Percentiles rank a stretch among this genome's conserved stretches.
Evolutionary conservation across 495 filamentous ascomycete genomes (phyloP).

Genomic region (Aspergillus ostianus): DNA sequence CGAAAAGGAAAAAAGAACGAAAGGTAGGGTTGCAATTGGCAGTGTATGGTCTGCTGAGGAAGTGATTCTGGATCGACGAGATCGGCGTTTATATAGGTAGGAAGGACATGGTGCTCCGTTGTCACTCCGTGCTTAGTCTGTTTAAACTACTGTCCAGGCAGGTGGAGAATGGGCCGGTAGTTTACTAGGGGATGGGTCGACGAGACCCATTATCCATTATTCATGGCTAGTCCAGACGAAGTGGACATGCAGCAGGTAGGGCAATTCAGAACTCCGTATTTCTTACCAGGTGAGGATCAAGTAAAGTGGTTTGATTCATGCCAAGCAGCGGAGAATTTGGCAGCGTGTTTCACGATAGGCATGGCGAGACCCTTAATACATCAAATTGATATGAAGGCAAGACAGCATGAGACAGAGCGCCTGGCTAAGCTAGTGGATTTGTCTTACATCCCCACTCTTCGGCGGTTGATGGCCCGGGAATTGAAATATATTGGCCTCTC

Average conservation of each 20-base stretch:
- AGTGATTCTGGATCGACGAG: background rate
- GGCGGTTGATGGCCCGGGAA: background rate
- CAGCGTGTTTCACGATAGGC: background rate
- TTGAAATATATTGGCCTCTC: background rate
- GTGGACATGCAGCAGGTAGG: too few species aligned
- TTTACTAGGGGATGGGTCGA: background rate
- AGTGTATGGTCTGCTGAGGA: background rate
- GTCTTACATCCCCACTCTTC: background rate
- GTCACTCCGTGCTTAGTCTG: background rate
- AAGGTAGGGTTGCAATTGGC: background rate
- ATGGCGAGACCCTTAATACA: background rate
- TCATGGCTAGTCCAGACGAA: too few species aligned
- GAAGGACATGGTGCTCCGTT: background rate
- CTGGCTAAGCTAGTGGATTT: background rate
- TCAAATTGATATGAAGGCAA: background rate
- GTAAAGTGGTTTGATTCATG: background rate
- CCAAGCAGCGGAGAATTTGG: background rate
- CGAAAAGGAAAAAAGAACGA: background rate
- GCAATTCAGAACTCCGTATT: background rate
- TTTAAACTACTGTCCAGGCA: background rate
- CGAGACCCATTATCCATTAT: background rate
- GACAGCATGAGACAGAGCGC: background rate
- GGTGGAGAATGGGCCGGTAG: background rate
- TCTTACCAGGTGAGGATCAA: background rate
- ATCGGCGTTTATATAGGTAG: background rate